These are phyloP conservation scores for Thielaviopsis euricoi DNA, from an alignment of 2,329 filamentous ascomycete genomes.

Conservation along the genomic window DNA sequence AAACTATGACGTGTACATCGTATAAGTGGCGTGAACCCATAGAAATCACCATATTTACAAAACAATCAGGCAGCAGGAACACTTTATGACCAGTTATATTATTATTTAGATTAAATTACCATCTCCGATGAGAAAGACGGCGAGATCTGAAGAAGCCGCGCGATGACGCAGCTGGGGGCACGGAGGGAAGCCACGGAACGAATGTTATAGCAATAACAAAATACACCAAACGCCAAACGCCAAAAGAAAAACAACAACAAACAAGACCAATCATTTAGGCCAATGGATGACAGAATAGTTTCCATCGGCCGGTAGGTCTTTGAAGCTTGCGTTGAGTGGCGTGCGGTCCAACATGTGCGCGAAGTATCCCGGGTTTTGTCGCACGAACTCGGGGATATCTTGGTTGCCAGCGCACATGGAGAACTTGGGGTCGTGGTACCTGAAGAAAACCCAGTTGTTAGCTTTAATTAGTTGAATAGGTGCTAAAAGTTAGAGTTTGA, in stretches of 20 bases:
- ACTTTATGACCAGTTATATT: not conserved
- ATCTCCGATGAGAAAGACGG: not conserved
- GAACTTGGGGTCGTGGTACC: not conserved
- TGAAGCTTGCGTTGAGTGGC: conserved; percentile 22
- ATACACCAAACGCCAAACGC: not conserved
- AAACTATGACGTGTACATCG: not conserved
- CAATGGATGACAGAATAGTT: not conserved
- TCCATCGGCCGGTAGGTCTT: conserved; percentile 14
- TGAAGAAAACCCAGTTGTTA: not conserved
- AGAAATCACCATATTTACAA: not conserved
- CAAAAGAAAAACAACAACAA: not conserved
- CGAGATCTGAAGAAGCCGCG: not conserved
- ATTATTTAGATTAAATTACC: not conserved
- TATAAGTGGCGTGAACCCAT: not conserved
- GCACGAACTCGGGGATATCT: conserved; percentile 27
- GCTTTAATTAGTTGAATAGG: not conserved
- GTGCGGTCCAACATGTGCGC: conserved; percentile 24
- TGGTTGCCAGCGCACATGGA: conserved; percentile 20
- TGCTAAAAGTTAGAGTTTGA: conserved; percentile 11
- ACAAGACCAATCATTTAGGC: not conserved
- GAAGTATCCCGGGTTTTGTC: conserved; percentile 19
- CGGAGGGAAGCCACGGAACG: not conserved
- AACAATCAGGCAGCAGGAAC: not conserved
- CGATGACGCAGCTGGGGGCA: not conserved
- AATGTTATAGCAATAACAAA: not conserved